Percentiles rank a stretch among this genome's conserved stretches.
These are phyloP conservation scores for Yamadazyma nakazawae DNA, from an alignment of 805 yeast species.

Conservation along the genomic window DNA sequence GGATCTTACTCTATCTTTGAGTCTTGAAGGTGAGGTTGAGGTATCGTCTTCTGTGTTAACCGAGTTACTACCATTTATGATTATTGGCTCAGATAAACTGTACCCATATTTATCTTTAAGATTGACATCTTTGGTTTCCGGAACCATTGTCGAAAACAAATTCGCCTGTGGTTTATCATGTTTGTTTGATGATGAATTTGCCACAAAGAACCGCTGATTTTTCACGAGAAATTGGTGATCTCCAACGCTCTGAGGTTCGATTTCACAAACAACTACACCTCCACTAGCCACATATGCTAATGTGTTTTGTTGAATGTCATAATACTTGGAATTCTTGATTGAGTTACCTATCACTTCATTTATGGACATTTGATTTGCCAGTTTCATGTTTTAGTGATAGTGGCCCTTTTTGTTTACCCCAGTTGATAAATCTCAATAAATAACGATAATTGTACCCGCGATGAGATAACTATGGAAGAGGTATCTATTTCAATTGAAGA, in stretches of 20 bases:
- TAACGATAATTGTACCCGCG: not conserved
- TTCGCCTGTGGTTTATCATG: not conserved
- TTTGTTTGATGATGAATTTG: slow-evolving; percentile 25
- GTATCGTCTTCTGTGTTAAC: not conserved
- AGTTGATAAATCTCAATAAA: not conserved
- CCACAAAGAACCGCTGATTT: slow-evolving; percentile 51
- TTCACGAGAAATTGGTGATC: too few species aligned
- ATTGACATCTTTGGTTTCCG: not conserved
- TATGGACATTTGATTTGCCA: slow-evolving; percentile 12
- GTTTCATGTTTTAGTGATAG: not conserved
- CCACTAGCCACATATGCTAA: slow-evolving; percentile 59
- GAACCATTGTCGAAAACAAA: not conserved
- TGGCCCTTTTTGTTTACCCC: not conserved
- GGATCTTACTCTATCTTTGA: slow-evolving; percentile 45
- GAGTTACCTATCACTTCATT: slow-evolving; percentile 43
- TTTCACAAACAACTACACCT: slow-evolving; percentile 51
- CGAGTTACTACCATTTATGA: slow-evolving; percentile 6
- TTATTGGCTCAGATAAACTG: slow-evolving; percentile 13
- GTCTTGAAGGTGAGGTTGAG: slow-evolving; percentile 18
- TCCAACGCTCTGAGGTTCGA: slow-evolving; percentile 12
- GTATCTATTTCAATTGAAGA: slow-evolving; percentile 37
- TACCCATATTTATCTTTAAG: slow-evolving; percentile 35
- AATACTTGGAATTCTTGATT: slow-evolving; percentile 36
- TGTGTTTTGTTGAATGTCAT: slow-evolving; percentile 36
- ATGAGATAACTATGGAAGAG: slow-evolving; percentile 16